Evolutionary conservation across 2,329 filamentous ascomycete species (phyloP).

Genomic region (Acephala macrosclerotiorum): DNA sequence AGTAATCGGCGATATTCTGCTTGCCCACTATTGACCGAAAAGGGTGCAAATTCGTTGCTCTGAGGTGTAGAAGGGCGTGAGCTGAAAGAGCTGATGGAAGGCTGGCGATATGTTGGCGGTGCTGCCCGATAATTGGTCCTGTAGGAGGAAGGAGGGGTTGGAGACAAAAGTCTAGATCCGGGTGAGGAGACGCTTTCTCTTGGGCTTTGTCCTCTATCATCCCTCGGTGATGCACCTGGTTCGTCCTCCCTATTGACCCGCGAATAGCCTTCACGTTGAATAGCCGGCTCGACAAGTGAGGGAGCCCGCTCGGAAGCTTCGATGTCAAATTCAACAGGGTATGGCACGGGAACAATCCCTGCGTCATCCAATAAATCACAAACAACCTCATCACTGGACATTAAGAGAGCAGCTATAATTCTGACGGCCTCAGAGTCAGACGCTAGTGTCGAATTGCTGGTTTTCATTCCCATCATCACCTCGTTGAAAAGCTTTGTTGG

Average conservation of each 20-base stretch:
- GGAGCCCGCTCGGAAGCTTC: constrained; percentile 6
- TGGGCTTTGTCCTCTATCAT: too few species aligned
- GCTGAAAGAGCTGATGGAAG: background rate
- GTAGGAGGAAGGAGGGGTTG: too few species aligned
- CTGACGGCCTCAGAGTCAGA: constrained; percentile 20
- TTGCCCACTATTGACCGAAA: background rate
- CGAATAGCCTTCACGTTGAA: too few species aligned
- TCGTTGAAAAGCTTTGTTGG: constrained; percentile 27
- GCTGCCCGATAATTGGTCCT: too few species aligned
- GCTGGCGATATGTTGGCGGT: too few species aligned
- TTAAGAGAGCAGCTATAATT: constrained; percentile 20
- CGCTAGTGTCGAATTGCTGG: constrained; percentile 19
- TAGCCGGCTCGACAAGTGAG: background rate
- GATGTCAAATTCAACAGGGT: constrained; percentile 20
- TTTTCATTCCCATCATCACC: constrained; percentile 22
- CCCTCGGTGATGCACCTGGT: too few species aligned
- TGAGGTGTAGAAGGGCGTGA: background rate
- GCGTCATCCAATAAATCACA: constrained; percentile 21
- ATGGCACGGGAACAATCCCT: constrained; percentile 24
- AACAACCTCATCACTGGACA: constrained; percentile 21
- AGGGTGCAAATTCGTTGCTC: background rate
- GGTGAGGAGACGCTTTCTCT: too few species aligned
- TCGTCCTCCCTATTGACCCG: too few species aligned
- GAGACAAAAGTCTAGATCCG: too few species aligned
- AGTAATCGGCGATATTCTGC: background rate